Evolutionary conservation across 208 protist species (phyloP).

Genomic region (Herpetomonas tarakana): DNA sequence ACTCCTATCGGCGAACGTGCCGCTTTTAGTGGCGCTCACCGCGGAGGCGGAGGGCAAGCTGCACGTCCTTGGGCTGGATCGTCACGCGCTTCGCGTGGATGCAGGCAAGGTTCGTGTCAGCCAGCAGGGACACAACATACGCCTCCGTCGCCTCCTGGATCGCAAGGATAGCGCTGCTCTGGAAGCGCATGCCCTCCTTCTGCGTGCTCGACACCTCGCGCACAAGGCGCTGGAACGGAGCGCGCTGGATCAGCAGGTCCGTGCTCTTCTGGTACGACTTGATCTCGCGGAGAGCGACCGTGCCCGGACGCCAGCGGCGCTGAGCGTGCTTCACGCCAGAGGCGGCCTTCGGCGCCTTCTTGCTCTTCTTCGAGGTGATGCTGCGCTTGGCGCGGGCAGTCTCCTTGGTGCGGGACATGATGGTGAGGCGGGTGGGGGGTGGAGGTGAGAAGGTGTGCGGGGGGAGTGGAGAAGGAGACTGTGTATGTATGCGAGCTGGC

Average conservation of each 20-base stretch:
- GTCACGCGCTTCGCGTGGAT: constrained; percentile 88
- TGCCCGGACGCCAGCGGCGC: constrained; percentile 95
- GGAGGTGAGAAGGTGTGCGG: neutral
- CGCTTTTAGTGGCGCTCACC: constrained; percentile 46
- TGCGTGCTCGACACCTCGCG: constrained; percentile 75
- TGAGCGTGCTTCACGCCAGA: constrained; percentile 97
- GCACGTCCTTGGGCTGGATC: constrained; percentile 77
- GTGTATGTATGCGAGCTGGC: no score
- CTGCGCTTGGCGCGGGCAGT: constrained; percentile 96
- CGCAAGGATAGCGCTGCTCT: constrained; percentile 74
- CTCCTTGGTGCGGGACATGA: constrained; percentile 98
- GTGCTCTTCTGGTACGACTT: constrained; percentile 83
- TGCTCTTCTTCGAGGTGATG: constrained; percentile 96
- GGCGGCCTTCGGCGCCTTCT: constrained; percentile 94
- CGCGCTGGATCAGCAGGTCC: constrained; percentile 87
- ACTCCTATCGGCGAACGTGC: no score
- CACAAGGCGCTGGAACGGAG: constrained; percentile 89
- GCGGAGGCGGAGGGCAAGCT: constrained; percentile 59
- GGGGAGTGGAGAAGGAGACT: no score
- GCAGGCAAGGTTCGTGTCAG: constrained; percentile 90
- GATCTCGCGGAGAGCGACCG: constrained; percentile 98
- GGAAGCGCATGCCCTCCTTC: constrained; percentile 85
- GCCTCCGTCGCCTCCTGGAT: constrained; percentile 91
- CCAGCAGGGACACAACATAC: constrained; percentile 91
- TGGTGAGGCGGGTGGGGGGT: neutral